phyloP scores from a whole-genome alignment of 1,284 basidiomycete species.

The Athelia psychrophila region DNA sequence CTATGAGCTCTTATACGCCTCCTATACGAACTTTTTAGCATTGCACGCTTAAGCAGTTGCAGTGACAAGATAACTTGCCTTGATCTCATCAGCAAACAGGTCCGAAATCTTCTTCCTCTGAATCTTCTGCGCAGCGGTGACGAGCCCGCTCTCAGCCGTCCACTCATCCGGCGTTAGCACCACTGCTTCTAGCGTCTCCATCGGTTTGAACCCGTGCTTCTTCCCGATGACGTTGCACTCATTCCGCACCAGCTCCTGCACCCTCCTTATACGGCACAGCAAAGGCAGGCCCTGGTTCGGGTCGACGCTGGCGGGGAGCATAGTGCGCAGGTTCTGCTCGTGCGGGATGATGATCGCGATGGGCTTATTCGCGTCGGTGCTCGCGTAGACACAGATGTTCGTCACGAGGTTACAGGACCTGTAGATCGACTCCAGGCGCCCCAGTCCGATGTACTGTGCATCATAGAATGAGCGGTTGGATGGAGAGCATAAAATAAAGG shows the following conservation, averaged over 20 bases:
- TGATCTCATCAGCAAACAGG: conserved; percentile 66
- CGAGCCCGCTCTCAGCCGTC: conserved; percentile 86
- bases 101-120: conserved; percentile 76
- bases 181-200: conserved; percentile 80
- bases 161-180: conserved; percentile 85
- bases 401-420: conserved; percentile 81
- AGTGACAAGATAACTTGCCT: conserved; percentile 40
- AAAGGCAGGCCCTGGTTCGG: conserved; percentile 46
- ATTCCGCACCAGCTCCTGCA: conserved; percentile 69
- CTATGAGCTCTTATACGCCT: conserved; percentile 11
- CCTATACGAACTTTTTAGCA: conserved; percentile 10
- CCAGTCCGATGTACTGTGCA: conserved; percentile 85
- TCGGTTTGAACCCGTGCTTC: conserved; percentile 82
- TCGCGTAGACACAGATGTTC: conserved; percentile 89
- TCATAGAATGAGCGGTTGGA: not conserved
- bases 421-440: conserved; percentile 87
- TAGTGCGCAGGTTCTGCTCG: conserved; percentile 66
- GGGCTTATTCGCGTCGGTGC: conserved; percentile 80
- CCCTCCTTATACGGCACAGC: conserved; percentile 62
- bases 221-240: conserved; percentile 82
- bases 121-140: conserved; percentile 92
- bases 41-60: conserved; percentile 1
- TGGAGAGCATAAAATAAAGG: not conserved
- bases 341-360: conserved; percentile 85
- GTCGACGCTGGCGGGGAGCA: conserved; percentile 26